Conservation (phyloP, 495 filamentous ascomycete species). For the Glutinoglossum americanum region DNA sequence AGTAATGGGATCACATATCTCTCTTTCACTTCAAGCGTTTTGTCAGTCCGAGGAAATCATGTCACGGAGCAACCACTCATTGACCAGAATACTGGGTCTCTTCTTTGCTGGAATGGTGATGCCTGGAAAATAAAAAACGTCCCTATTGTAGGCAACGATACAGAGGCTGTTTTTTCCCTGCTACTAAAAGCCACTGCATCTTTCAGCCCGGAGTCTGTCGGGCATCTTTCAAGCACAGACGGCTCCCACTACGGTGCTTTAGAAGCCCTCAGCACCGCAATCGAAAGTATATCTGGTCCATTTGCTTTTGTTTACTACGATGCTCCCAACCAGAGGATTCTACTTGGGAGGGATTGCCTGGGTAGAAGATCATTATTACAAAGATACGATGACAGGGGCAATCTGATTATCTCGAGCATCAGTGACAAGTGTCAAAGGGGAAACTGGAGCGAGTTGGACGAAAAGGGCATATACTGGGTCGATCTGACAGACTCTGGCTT, state of each 20-base stretch:
- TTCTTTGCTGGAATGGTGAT: conserved; percentile 97
- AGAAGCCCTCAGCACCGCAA: conserved; percentile 23
- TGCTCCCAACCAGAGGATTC: conserved; percentile 31
- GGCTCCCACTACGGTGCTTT: background rate
- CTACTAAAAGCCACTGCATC: conserved; percentile 26
- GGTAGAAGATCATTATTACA: conserved; percentile 65
- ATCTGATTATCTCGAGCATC: conserved; percentile 54
- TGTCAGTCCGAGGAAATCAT: conserved; percentile 58
- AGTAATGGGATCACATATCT: conserved; percentile 20
- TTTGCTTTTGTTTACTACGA: conserved; percentile 88
- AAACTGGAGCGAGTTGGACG: conserved; percentile 61
- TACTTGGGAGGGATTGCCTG: conserved; percentile 67
- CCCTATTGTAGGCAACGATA: conserved; percentile 49
- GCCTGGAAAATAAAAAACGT: conserved; percentile 55
- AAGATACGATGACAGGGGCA: conserved; percentile 21
- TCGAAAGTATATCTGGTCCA: conserved; percentile 54
- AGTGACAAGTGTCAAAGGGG: conserved; percentile 27
- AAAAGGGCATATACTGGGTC: conserved; percentile 52
- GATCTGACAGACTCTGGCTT: conserved; percentile 21
- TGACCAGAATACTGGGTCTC: conserved; percentile 34
- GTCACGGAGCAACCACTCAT: conserved; percentile 54
- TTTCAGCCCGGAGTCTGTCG: background rate
- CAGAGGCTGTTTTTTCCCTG: conserved; percentile 41
- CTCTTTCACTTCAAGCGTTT: conserved; percentile 60
- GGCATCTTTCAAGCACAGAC: background rate